A percentile compares a stretch with the other conserved stretches of the same genome.
Conservation (phyloP, 768 basidiomycete species). For the Collybia nuda region DNA sequence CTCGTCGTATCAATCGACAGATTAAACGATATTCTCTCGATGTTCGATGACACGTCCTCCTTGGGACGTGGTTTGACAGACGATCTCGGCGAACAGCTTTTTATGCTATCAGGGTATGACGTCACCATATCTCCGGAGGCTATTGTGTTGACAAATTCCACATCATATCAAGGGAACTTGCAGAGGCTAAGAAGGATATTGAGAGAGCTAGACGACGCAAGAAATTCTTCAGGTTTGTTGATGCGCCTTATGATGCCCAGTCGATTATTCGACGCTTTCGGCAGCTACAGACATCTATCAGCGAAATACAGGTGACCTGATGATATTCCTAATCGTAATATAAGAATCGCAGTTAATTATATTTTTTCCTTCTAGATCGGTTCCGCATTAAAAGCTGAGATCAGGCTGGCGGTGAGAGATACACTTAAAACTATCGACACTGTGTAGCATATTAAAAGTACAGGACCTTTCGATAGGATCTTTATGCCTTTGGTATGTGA, state of each 20-base stretch:
- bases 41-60: constrained; percentile 12
- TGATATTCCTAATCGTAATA: too few relatives aligned
- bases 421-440: neutral
- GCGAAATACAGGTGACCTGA: constrained; percentile 8
- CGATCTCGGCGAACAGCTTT: constrained; percentile 13
- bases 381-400: constrained; percentile 13
- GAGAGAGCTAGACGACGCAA: constrained; percentile 6
- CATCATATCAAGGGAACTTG: constrained; percentile 5
- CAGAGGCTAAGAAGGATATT: constrained; percentile 4
- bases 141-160: neutral
- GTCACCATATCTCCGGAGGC: neutral
- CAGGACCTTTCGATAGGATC: constrained; percentile 4
- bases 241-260: constrained; percentile 9
- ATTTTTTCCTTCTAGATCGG: constrained; percentile 2
- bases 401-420: constrained; percentile 12
- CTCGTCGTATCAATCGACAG: constrained; percentile 9
- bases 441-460: neutral
- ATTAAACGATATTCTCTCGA: constrained; percentile 10
- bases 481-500: constrained; percentile 12
- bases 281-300: constrained; percentile 8
- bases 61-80: constrained; percentile 14
- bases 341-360: too few relatives aligned
- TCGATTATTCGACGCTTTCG: constrained; percentile 9
- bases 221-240: constrained; percentile 12
- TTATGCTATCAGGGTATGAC: constrained; percentile 10